Evolutionary conservation across 2,329 filamentous ascomycete genomes (phyloP).

Genomic region (Alternaria panax): DNA sequence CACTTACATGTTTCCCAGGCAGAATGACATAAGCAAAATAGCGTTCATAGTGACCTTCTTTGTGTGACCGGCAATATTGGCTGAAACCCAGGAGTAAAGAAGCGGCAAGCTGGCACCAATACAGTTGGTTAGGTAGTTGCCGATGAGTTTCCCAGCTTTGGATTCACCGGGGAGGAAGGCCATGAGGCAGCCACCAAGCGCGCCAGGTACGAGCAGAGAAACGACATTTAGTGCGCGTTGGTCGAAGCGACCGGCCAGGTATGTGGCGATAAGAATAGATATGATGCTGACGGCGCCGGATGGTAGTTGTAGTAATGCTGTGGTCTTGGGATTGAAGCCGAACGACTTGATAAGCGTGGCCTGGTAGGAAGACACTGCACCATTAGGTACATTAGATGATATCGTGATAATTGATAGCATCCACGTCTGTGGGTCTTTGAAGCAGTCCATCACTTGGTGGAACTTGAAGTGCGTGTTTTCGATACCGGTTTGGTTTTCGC

Average conservation of each 20-base stretch:
- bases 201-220: slow-evolving; percentile 27
- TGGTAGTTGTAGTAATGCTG: slow-evolving; percentile 40
- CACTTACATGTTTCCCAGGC: slow-evolving; percentile 53
- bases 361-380: slow-evolving; percentile 47
- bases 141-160: slow-evolving; percentile 35
- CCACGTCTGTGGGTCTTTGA: slow-evolving; percentile 54
- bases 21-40: slow-evolving; percentile 53
- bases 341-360: slow-evolving; percentile 41
- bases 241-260: slow-evolving; percentile 32
- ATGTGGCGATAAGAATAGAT: slow-evolving; percentile 33
- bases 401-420: slow-evolving; percentile 46
- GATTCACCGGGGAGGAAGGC: slow-evolving; percentile 26
- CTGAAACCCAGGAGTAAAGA: slow-evolving; percentile 54
- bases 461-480: slow-evolving; percentile 59
- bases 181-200: slow-evolving; percentile 31
- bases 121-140: slow-evolving; percentile 57
- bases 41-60: slow-evolving; percentile 66
- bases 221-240: slow-evolving; percentile 32
- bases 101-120: slow-evolving; percentile 45
- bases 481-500: slow-evolving; percentile 59
- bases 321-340: slow-evolving; percentile 48
- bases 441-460: slow-evolving; percentile 55
- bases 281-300: slow-evolving; percentile 32
- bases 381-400: slow-evolving; percentile 46
- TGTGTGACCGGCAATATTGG: slow-evolving; percentile 52